Percentiles rank a stretch among this genome's conserved stretches.
Evolutionary conservation across 345 rosid species (phyloP).

Genomic region (Salix brachista): DNA sequence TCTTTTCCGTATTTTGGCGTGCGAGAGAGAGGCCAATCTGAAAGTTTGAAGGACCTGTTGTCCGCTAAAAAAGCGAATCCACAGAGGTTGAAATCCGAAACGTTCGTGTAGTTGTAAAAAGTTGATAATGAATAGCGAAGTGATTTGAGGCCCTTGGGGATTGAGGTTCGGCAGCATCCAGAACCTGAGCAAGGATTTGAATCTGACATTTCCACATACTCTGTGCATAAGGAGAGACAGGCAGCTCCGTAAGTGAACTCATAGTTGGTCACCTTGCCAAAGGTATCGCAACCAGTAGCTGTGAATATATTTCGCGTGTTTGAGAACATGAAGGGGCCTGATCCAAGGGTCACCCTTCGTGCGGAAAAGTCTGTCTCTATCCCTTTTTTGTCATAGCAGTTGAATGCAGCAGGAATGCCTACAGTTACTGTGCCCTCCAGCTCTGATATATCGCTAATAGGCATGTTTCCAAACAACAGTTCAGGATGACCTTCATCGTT

Average conservation of each 20-base stretch:
- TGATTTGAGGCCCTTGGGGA: background rate
- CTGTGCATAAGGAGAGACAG: slow-evolving; percentile 11
- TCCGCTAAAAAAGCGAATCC: slow-evolving; percentile 15
- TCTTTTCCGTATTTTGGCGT: background rate
- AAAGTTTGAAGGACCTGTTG: background rate
- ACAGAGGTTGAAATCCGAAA: background rate
- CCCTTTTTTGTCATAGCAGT: slow-evolving; percentile 10
- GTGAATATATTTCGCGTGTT: slow-evolving; percentile 22
- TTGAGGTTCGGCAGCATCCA: background rate
- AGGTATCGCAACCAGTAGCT: slow-evolving; percentile 24
- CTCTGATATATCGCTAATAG: background rate
- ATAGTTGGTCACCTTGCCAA: background rate
- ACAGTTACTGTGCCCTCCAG: slow-evolving; percentile 6
- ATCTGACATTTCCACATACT: background rate
- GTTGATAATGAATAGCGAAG: background rate
- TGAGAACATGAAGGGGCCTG: slow-evolving; percentile 8
- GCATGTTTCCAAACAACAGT: background rate
- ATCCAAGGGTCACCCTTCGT: accelerated
- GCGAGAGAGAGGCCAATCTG: background rate
- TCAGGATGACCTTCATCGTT: background rate
- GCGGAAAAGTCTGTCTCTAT: accelerated
- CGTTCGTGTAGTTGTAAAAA: background rate
- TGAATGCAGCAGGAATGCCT: background rate
- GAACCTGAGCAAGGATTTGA: background rate
- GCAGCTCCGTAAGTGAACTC: background rate